A percentile compares a stretch with the other conserved stretches of the same genome.
These are phyloP conservation scores for Chlorella variabilis DNA, from an alignment of 163 green algal species.

Conservation along the genomic window DNA sequence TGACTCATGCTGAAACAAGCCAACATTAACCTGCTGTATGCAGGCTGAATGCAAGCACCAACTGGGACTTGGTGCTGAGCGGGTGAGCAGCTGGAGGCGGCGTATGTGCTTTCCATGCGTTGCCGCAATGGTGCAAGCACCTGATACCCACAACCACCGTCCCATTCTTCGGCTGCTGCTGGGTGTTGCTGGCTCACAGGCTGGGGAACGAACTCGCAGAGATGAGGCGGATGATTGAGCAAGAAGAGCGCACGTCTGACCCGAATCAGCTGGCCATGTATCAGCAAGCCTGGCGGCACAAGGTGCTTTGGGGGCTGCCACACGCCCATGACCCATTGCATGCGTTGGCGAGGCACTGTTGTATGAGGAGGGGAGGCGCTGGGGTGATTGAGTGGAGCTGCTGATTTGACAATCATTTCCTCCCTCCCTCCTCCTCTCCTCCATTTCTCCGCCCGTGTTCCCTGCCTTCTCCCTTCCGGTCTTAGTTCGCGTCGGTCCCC, in stretches of 20 bases:
- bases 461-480: background rate
- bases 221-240: constrained; percentile 23
- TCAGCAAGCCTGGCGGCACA: background rate
- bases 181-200: background rate
- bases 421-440: no score
- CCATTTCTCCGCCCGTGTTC: no score
- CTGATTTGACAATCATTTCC: no score
- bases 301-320: background rate
- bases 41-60: constrained; percentile 10
- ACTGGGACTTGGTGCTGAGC: background rate
- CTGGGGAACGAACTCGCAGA: background rate
- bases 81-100: background rate
- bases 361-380: no score
- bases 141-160: no score
- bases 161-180: no score
- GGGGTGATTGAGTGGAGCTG: no score
- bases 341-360: background rate
- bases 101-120: no score
- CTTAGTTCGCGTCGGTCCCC: background rate
- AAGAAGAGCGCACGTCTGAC: constrained; percentile 19
- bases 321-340: background rate
- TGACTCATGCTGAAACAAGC: no score
- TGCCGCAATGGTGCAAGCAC: no score
- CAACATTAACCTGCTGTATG: no score
- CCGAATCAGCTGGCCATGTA: background rate